Conservation (phyloP, 2,329 filamentous ascomycete genomes). For the Cladosporium velox region DNA sequence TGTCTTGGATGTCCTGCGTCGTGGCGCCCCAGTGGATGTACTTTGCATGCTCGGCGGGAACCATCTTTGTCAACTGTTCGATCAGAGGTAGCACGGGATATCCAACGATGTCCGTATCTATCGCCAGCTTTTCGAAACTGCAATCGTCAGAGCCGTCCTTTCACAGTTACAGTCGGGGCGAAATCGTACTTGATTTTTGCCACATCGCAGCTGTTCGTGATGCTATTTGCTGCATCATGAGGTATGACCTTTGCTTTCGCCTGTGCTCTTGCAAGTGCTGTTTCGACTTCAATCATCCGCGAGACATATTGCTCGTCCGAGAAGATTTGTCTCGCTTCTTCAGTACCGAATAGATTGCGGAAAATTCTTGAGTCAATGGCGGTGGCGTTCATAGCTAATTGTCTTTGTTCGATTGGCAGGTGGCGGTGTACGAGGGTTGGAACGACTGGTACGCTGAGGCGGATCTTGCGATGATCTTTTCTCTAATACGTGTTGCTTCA, state of each 20-base stretch:
- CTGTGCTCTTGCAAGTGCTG: slow-evolving; percentile 9
- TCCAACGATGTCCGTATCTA: slow-evolving; percentile 36
- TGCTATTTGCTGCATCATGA: slow-evolving; percentile 28
- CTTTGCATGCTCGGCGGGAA: slow-evolving; percentile 30
- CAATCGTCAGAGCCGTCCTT: not conserved
- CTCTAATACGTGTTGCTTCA: not conserved
- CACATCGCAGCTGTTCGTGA: slow-evolving; percentile 21
- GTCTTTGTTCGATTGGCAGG: not conserved
- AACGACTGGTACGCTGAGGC: not conserved
- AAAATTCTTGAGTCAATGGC: slow-evolving; percentile 33
- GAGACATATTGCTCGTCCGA: slow-evolving; percentile 8
- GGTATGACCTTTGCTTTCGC: slow-evolving; percentile 25
- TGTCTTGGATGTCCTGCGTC: slow-evolving; percentile 37
- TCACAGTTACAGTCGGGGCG: not conserved
- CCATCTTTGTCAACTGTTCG: slow-evolving; percentile 31
- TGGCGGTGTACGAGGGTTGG: not conserved
- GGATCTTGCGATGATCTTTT: not conserved
- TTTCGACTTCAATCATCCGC: slow-evolving; percentile 14
- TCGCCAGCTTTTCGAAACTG: slow-evolving; percentile 7
- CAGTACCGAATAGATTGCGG: slow-evolving; percentile 16
- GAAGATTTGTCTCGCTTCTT: slow-evolving; percentile 6
- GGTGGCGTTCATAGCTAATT: slow-evolving; percentile 28
- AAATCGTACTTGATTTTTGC: not conserved
- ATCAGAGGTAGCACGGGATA: slow-evolving; percentile 38
- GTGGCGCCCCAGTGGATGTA: slow-evolving; percentile 39